phyloP scores from a whole-genome alignment of 257 asterid species.

The Forsythia viridissima region DNA sequence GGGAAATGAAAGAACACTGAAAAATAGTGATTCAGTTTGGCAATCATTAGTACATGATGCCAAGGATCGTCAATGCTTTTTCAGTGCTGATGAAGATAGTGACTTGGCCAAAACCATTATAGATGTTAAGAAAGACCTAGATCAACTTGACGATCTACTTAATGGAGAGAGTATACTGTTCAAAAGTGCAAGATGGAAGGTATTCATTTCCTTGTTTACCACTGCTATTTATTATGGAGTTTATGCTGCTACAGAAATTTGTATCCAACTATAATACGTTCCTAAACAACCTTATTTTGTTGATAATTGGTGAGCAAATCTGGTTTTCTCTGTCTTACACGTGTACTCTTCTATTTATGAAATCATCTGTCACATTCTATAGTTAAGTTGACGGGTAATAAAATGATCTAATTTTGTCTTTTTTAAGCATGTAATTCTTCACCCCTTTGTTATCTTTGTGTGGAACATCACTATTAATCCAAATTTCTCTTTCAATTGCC shows the following conservation, averaged over 20 bases:
- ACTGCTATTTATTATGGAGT: neutral
- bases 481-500: neutral
- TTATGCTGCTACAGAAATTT: neutral
- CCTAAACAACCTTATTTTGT: neutral
- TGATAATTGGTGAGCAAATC: neutral
- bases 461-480: neutral
- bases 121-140: conserved; percentile 49
- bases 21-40: conserved; percentile 48
- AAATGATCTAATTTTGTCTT: neutral
- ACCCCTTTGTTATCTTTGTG: neutral
- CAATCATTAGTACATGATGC: conserved; percentile 49
- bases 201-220: conserved; percentile 10
- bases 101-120: conserved; percentile 40
- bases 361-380: neutral
- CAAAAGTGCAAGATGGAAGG: conserved; percentile 65
- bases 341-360: neutral
- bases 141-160: conserved; percentile 60
- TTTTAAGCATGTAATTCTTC: neutral
- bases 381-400: neutral
- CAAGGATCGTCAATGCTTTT: conserved; percentile 54
- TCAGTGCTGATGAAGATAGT: conserved; percentile 46
- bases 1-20: conserved; percentile 59
- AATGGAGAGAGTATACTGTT: conserved; percentile 50
- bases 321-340: neutral
- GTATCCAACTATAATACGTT: neutral